Conservation (phyloP, 75 land plant species). For the Pseudotsuga menziesii region DNA sequence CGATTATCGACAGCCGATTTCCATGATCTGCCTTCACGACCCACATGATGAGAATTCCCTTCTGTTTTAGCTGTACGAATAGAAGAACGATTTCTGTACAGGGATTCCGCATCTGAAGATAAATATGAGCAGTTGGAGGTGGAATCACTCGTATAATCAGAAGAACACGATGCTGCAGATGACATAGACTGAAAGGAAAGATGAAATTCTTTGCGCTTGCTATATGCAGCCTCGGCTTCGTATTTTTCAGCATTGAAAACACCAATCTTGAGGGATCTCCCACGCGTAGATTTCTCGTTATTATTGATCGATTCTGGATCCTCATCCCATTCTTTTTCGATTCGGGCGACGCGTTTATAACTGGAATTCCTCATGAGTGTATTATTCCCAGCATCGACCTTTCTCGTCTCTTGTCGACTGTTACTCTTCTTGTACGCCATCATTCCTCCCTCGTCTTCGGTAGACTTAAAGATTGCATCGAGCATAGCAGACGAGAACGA, state of each 20-base stretch:
- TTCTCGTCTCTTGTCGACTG: background rate
- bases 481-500: constrained; percentile 31
- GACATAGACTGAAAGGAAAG: background rate
- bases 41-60: background rate
- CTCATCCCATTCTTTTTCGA: background rate
- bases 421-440: background rate
- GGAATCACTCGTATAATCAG: background rate
- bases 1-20: background rate
- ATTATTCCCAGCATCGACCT: background rate
- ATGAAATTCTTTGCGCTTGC: background rate
- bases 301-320: background rate
- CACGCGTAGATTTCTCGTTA: background rate
- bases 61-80: background rate
- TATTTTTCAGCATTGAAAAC: constrained; percentile 3
- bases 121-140: background rate
- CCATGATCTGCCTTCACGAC: background rate
- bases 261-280: background rate
- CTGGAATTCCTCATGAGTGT: background rate
- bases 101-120: constrained; percentile 2
- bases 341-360: background rate
- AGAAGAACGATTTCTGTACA: background rate
- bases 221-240: background rate
- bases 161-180: constrained; percentile 6
- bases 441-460: constrained; percentile 14
- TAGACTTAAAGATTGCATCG: constrained; percentile 28